Base-by-base conservation (phyloP, 2,329 filamentous ascomycete genomes). In the Paracamarosporium sp. region DNA sequence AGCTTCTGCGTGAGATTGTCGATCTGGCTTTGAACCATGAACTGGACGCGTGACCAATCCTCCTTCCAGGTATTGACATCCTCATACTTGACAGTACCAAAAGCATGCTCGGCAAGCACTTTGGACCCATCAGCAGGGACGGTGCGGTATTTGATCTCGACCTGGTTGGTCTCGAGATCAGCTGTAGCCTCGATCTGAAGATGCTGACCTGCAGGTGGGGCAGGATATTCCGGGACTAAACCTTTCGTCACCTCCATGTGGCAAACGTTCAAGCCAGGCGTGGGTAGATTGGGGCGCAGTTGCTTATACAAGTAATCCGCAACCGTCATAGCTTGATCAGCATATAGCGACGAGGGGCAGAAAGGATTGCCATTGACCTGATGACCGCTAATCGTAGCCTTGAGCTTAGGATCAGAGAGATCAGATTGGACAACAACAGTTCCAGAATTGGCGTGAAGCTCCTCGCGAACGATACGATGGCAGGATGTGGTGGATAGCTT, bases 171-270 rank as follows among this genome's bases (percentile, higher is more conserved):
- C 53, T 83, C 81, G 20, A 85, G 80, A 64, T 90, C 82, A 41
- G 84, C 84, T n/a, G 81, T 85, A 54, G 84, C 85, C 48, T 84
- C 83, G 63, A 89, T 80, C 65, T 85, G 83, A 28, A 91, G 76
- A 51, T 89, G 82, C 70, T 90, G 88, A 33, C 81, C 82, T 48
- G 78, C 76, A 35, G 78, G 67, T 25, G 81, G 79, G 59, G 80
- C 71, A 25, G 80, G 80, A 54, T 81, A 76, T 61, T 82, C 79
- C 1, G 82, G 83, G 59, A 93, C 89, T 58, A 93, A 80, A 31
- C 89, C 86, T 81, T 91, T 90, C 50, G 83, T 83, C 1, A 90
- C 88, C 70, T 89, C 86, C 80, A 92, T 87, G 47, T 87, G 80
- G 61, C 81, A 82, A 20, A 92, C 85, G 62, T 91, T 90, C 64